phyloP scores from a whole-genome alignment of 1,284 basidiomycete species.

The Rhodofomes roseus region DNA sequence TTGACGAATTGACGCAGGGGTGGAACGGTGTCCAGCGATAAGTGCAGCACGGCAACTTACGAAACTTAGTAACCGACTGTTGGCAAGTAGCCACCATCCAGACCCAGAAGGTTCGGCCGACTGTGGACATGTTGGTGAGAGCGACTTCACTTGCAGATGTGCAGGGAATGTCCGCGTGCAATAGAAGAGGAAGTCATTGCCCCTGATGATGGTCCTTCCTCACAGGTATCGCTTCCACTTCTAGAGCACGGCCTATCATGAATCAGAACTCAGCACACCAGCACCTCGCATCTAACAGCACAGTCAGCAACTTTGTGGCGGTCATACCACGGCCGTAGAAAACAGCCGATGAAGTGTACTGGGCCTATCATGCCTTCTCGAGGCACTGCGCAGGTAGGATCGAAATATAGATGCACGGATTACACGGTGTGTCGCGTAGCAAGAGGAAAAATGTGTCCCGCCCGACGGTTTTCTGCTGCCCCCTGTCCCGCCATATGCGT shows the following conservation, averaged over 20 bases:
- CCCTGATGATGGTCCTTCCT: not conserved
- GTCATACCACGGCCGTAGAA: not conserved
- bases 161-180: not conserved
- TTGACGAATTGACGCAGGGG: not conserved
- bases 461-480: not conserved
- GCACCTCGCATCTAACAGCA: not conserved
- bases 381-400: not conserved
- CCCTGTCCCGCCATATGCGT: not conserved
- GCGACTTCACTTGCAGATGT: not conserved
- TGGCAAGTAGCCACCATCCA: not conserved
- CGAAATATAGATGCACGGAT: not conserved
- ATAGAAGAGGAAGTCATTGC: not conserved
- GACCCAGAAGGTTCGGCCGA: not conserved
- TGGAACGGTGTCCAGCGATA: not conserved
- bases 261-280: not conserved
- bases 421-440: not conserved
- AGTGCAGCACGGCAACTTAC: not conserved
- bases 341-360: not conserved
- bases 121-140: not conserved
- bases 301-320: not conserved
- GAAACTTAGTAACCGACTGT: not conserved
- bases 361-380: not conserved
- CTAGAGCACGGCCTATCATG: not conserved
- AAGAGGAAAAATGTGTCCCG: not conserved
- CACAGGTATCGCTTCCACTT: not conserved